phyloP scores from a whole-genome alignment of 108 stramenopile genomes.

The Schizochytrium sp. region DNA sequence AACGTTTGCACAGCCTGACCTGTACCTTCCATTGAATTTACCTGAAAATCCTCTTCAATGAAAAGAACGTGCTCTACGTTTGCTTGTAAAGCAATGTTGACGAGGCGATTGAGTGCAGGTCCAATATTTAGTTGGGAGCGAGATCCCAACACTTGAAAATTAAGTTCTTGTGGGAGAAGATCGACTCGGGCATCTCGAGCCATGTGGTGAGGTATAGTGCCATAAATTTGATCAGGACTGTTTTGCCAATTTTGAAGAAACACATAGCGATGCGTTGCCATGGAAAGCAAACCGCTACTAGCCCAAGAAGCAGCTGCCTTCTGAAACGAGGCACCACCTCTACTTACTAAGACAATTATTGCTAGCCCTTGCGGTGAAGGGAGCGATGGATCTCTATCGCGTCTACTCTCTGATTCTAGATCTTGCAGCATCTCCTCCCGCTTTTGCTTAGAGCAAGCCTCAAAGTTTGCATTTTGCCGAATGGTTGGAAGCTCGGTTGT shows the following conservation, averaged over 20 bases:
- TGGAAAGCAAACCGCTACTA: conserved; percentile 7
- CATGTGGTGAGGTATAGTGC: not conserved
- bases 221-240: no score
- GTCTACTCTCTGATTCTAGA: not conserved
- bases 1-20: not conserved
- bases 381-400: no score
- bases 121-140: not conserved
- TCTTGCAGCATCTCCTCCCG: not conserved
- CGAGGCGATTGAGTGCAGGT: conserved; percentile 20
- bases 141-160: conserved; percentile 17
- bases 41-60: conserved; percentile 34
- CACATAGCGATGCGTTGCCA: not conserved
- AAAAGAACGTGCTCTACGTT: not conserved
- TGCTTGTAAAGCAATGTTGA: not conserved
- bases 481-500: not conserved
- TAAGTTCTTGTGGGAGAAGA: not conserved
- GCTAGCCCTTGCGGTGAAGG: not conserved
- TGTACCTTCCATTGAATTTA: not conserved
- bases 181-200: not conserved
- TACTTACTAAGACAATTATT: not conserved
- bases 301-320: not conserved
- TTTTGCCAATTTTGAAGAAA: conserved; percentile 32
- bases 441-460: not conserved
- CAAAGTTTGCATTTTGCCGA: not conserved
- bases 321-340: conserved; percentile 27